Evolutionary conservation across 345 rosid genomes (phyloP).

Genomic region (Xanthoceras sorbifolium): DNA sequence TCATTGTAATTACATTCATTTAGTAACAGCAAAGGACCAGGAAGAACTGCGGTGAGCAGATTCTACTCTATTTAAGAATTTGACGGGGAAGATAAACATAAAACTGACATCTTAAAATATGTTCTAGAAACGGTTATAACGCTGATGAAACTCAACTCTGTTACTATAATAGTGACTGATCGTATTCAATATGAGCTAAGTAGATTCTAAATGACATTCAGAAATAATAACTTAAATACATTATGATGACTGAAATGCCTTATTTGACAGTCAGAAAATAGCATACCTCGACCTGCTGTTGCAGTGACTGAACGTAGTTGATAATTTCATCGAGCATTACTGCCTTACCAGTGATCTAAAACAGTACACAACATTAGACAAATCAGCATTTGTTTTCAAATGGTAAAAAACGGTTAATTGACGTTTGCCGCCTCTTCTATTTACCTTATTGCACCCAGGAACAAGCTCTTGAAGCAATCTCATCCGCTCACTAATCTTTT

Average conservation of each 20-base stretch:
- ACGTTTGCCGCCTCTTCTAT: background rate
- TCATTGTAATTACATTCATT: conserved; percentile 7
- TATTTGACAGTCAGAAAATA: background rate
- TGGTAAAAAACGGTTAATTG: background rate
- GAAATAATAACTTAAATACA: background rate
- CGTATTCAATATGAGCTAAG: background rate
- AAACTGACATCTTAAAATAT: background rate
- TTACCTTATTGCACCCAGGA: conserved; percentile 97
- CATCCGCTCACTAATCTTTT: conserved; percentile 96
- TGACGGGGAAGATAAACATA: background rate
- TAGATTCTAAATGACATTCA: background rate
- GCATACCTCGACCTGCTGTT: conserved; percentile 97
- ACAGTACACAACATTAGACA: conserved; percentile 23
- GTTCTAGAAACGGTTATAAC: background rate
- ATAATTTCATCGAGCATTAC: conserved; percentile 99
- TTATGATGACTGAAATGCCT: background rate
- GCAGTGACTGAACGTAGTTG: conserved; percentile 94
- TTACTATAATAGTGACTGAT: conserved; percentile 1
- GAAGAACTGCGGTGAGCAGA: background rate
- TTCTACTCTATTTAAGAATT: background rate
- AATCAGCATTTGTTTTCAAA: conserved; percentile 7
- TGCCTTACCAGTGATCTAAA: conserved; percentile 94
- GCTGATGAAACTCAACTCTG: background rate
- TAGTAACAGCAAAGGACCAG: background rate
- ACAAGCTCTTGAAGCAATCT: conserved; percentile 96